phyloP scores from a whole-genome alignment of 2,329 filamentous ascomycete genomes.

The Cytospora piceae region DNA sequence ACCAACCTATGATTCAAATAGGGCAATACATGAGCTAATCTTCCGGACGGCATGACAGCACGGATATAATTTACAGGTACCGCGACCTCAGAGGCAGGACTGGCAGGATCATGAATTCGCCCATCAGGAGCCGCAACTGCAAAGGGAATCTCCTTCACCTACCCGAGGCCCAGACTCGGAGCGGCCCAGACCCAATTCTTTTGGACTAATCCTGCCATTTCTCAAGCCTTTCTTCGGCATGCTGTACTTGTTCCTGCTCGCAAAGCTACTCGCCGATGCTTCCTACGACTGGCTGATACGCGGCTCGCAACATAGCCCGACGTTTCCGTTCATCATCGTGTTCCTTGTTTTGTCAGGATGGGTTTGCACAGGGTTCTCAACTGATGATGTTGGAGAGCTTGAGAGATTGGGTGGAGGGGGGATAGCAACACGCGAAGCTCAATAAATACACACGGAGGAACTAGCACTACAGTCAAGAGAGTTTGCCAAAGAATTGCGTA shows the following conservation, averaged over 20 bases:
- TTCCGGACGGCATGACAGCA: not conserved
- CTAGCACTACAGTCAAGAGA: no score
- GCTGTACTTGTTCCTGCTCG: not conserved
- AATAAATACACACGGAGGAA: no score
- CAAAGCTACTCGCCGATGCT: not conserved
- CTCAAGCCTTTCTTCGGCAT: not conserved
- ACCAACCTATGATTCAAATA: not conserved
- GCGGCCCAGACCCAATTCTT: not conserved
- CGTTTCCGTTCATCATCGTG: no score
- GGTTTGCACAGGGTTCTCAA: no score
- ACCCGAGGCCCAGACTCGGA: no score
- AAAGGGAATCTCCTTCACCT: no score
- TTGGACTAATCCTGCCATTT: not conserved
- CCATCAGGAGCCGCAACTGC: not conserved
- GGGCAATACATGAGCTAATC: not conserved
- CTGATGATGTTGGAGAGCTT: no score
- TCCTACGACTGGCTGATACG: not conserved
- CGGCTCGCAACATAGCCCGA: no score
- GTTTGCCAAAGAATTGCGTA: no score
- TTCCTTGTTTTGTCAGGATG: no score
- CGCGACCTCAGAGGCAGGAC: not conserved
- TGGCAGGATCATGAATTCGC: not conserved
- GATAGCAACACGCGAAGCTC: no score
- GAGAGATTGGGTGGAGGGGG: no score
- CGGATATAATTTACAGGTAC: not conserved